A percentile compares a stretch with the other conserved stretches of the same genome.
These are phyloP conservation scores for Rhizopus stolonifer DNA, from an alignment of 371 early-diverging fungal genomes.

Conservation along the genomic window DNA sequence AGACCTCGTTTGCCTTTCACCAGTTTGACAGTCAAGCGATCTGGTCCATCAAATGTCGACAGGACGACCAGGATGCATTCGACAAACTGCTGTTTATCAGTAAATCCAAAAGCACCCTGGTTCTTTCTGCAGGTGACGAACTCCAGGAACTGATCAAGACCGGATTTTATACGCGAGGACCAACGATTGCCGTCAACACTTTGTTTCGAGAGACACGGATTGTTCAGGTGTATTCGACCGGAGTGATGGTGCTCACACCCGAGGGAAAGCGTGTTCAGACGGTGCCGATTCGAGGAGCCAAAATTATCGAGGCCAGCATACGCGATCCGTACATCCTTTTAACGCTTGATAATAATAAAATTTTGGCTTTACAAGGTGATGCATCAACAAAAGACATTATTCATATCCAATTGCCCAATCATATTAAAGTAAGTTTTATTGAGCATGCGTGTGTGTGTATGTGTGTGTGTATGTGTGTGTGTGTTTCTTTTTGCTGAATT, in stretches of 20 bases:
- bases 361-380: slow-evolving; percentile 63
- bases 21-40: slow-evolving; percentile 65
- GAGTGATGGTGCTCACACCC: slow-evolving; percentile 67
- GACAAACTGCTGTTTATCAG: slow-evolving; percentile 76
- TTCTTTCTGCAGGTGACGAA: slow-evolving; percentile 82
- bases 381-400: slow-evolving; percentile 47
- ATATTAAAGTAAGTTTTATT: slow-evolving; percentile 39
- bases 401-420: slow-evolving; percentile 32
- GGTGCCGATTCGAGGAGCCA: slow-evolving; percentile 59
- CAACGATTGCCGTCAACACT: slow-evolving; percentile 75
- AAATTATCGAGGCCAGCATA: slow-evolving; percentile 74
- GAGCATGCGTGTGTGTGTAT: no score
- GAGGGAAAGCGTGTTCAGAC: slow-evolving; percentile 63
- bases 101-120: slow-evolving; percentile 64
- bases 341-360: slow-evolving; percentile 60
- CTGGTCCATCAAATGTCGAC: slow-evolving; percentile 68
- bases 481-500: neutral
- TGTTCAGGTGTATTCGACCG: slow-evolving; percentile 79
- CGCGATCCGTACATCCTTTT: slow-evolving; percentile 83
- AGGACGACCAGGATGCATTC: slow-evolving; percentile 48
- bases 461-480: neutral
- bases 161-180: slow-evolving; percentile 75
- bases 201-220: slow-evolving; percentile 65
- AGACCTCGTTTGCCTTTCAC: slow-evolving; percentile 67
- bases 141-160: slow-evolving; percentile 74